A percentile compares a stretch with the other conserved stretches of the same genome.
phyloP scores from a whole-genome alignment of 768 basidiomycete species.

The Suillus subluteus region DNA sequence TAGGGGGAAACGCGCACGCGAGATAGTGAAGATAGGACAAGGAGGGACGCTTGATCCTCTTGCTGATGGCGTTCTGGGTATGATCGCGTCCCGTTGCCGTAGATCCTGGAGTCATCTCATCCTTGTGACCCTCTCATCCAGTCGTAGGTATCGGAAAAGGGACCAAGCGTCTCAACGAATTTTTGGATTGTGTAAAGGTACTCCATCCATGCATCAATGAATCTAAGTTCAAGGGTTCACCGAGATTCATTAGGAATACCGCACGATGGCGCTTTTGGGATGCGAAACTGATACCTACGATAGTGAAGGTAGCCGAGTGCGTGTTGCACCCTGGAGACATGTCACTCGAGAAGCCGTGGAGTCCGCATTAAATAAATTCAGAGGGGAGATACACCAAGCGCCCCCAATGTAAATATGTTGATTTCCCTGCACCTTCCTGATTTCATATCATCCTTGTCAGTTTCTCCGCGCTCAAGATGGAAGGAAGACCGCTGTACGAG shows the following conservation, averaged over 20 bases:
- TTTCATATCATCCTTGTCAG: constrained; percentile 43
- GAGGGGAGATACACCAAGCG: constrained; percentile 86
- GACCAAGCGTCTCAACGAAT: constrained; percentile 83
- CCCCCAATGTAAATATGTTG: constrained; percentile 78
- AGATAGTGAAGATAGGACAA: constrained; percentile 81
- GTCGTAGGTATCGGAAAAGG: constrained; percentile 90
- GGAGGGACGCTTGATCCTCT: constrained; percentile 96
- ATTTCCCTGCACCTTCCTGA: constrained; percentile 8
- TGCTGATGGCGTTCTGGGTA: constrained; percentile 93
- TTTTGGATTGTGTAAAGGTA: constrained; percentile 91
- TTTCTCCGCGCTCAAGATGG: constrained; percentile 99
- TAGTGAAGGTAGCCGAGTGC: constrained; percentile 81
- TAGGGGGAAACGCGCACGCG: constrained; percentile 41
- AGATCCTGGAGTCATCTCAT: constrained; percentile 12
- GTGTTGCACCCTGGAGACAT: constrained; percentile 79
- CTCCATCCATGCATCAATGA: constrained; percentile 1
- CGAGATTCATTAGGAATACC: constrained; percentile 71
- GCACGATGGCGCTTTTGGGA: constrained; percentile 87
- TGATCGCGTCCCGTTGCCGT: constrained; percentile 22
- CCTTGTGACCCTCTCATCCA: constrained; percentile 31
- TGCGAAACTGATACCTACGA: constrained; percentile 96
- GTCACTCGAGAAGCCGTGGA: constrained; percentile 81
- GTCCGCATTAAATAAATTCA: constrained; percentile 67
- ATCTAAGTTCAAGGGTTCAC: constrained; percentile 22
- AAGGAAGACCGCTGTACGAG: constrained; percentile 92